Evolutionary conservation across 2,329 filamentous ascomycete genomes (phyloP).

Genomic region (Geosmithia putterillii): DNA sequence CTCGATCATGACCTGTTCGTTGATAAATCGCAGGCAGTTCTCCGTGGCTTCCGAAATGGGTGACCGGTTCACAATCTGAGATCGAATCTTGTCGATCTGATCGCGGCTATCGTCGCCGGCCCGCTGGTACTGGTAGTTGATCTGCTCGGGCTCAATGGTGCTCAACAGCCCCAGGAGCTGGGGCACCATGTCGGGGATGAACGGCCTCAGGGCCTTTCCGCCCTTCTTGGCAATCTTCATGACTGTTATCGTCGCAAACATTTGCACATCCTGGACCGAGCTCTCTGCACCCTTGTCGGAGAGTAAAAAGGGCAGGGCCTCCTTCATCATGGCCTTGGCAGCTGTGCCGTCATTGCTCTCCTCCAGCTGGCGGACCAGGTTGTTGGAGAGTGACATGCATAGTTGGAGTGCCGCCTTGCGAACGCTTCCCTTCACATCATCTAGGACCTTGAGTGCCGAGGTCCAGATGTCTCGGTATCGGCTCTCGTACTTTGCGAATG

Average conservation of each 20-base stretch:
- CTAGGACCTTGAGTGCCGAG: conserved; percentile 77
- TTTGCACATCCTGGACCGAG: conserved; percentile 73
- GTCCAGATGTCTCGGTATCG: conserved; percentile 81
- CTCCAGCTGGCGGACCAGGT: conserved; percentile 75
- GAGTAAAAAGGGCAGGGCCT: conserved; percentile 81
- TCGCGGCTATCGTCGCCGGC: conserved; percentile 79
- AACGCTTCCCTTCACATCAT: conserved; percentile 92
- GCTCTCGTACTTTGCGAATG: conserved; percentile 64
- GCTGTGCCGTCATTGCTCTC: conserved; percentile 56
- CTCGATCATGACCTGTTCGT: conserved; percentile 63
- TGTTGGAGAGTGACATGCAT: conserved; percentile 73
- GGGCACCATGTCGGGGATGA: conserved; percentile 70
- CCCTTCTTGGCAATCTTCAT: conserved; percentile 85
- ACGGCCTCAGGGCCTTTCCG: conserved; percentile 64
- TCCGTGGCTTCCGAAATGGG: conserved; percentile 91
- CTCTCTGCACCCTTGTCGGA: conserved; percentile 85
- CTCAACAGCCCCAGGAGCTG: conserved; percentile 73
- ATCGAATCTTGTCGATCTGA: conserved; percentile 77
- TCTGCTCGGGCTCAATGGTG: conserved; percentile 74
- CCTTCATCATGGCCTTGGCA: conserved; percentile 67
- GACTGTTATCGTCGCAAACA: conserved; percentile 72
- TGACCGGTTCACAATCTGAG: conserved; percentile 70
- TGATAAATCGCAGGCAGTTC: conserved; percentile 72
- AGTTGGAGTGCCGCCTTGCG: conserved; percentile 68
- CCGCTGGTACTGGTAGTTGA: conserved; percentile 89